These are phyloP conservation scores for Hibiscus tridactylites DNA, from an alignment of 345 rosid species.

Conservation along the genomic window DNA sequence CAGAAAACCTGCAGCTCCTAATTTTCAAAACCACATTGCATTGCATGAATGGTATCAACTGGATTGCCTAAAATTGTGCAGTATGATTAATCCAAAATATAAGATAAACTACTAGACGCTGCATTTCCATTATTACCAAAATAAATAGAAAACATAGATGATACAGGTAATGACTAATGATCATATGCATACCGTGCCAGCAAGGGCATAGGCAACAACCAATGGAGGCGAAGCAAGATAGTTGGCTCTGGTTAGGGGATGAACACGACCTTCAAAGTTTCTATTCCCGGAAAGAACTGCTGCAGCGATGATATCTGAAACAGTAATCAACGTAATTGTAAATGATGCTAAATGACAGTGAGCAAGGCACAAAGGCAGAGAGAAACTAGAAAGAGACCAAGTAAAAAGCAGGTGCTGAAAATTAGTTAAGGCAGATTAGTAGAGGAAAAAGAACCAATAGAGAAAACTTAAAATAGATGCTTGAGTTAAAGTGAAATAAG, in stretches of 20 bases:
- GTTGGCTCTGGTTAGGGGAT: slow-evolving; percentile 75
- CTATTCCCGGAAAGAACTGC: slow-evolving; percentile 87
- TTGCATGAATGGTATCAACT: neutral
- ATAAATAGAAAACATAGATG: neutral
- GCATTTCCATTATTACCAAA: neutral
- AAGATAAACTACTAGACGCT: neutral
- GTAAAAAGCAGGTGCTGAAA: neutral
- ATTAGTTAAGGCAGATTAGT: neutral
- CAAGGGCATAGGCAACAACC: neutral
- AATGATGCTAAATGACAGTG: neutral
- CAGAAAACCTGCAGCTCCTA: neutral
- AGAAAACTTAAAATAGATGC: neutral
- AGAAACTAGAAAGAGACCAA: neutral
- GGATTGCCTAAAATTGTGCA: neutral
- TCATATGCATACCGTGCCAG: slow-evolving; percentile 1
- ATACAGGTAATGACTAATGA: neutral
- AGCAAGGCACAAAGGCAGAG: neutral
- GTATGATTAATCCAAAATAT: neutral
- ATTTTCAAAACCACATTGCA: neutral
- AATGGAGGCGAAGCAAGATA: slow-evolving; percentile 69
- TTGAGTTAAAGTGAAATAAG: neutral
- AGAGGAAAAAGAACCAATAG: neutral
- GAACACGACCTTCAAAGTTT: slow-evolving; percentile 87
- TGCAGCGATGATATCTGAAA: slow-evolving; percentile 62
- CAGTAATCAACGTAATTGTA: neutral